Evolutionary conservation across 2,329 filamentous ascomycete genomes (phyloP), one percentile per base, ranked within the genome.

Genomic region (Fusarium sp.): DNA sequence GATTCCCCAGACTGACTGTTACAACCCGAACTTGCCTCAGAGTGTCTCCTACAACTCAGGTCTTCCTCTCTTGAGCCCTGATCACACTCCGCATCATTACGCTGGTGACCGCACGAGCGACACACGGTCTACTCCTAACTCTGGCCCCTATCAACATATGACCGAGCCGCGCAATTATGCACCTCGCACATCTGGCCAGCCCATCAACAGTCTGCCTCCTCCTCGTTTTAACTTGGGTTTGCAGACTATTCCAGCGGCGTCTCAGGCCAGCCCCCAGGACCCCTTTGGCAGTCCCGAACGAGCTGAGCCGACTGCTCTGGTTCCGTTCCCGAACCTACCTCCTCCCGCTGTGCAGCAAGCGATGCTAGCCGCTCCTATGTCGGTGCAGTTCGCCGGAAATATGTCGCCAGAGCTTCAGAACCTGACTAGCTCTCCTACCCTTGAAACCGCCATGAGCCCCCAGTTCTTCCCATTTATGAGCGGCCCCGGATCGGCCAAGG

Each of bases 401-500:
- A 76, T 77, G 18, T 85, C 84, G 0, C 50, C 66, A 11, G 70
- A 77, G 64, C 74, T 86, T 20, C 78, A 78, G 39, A 61, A 56
- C 1, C 66, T 86, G 18, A 80, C 78, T 2, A 78, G 79, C 0
- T 65, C 76, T 2, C 82, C 84, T 0, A 73, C 66, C 7, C 48
- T 79, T 1, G 64, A 76, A 3, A 64, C 67, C 3, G 80, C 83
- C 8, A 68, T 85, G 56, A 70, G 76, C 15, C 72, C 78, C 0
- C 60, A 67, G 8, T 80, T 80, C 63, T 84, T 85, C 45, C 85
- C 85, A 0, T 87, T 87, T 59, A 64, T 80, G 1, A 82, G 84
- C 59, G 75, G 76, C 9, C 77, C 76, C 5, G 72, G 74, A 9
- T 70, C 76, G 42, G 63, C 73, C 2, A 67, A 73, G 11, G 71